These are phyloP conservation scores for Bretschneidera sinensis DNA, from an alignment of 345 rosid species.

Conservation along the genomic window DNA sequence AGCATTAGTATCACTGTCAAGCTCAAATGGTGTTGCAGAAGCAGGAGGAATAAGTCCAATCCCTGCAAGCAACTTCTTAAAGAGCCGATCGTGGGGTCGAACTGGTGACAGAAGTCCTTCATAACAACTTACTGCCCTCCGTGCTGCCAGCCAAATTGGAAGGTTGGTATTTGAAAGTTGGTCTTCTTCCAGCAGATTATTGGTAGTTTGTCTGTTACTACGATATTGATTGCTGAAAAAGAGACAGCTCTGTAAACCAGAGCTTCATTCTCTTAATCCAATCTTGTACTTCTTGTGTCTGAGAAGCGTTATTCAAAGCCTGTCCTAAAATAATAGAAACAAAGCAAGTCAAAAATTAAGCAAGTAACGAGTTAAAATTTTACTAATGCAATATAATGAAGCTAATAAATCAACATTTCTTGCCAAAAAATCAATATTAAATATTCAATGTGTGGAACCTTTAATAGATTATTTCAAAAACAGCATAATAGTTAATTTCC, in stretches of 20 bases:
- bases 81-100: slow-evolving; percentile 88
- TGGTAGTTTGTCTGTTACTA: slow-evolving; percentile 33
- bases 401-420: too few relatives aligned
- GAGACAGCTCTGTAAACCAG: slow-evolving; percentile 61
- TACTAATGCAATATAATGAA: neutral
- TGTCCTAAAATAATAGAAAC: slow-evolving; percentile 27
- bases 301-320: slow-evolving; percentile 47
- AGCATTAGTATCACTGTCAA: slow-evolving; percentile 39
- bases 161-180: slow-evolving; percentile 58
- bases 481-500: too few relatives aligned
- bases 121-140: slow-evolving; percentile 84
- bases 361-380: too few relatives aligned
- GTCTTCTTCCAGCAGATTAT: slow-evolving; percentile 33
- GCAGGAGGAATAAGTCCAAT: slow-evolving; percentile 63
- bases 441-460: too few relatives aligned
- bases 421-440: too few relatives aligned
- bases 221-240: slow-evolving; percentile 51
- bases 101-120: slow-evolving; percentile 74
- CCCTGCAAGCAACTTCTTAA: slow-evolving; percentile 66
- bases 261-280: slow-evolving; percentile 45
- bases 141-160: slow-evolving; percentile 87
- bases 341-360: slow-evolving; percentile 6
- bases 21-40: slow-evolving; percentile 53
- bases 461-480: too few relatives aligned
- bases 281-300: slow-evolving; percentile 45